Conservation (phyloP, 2,329 filamentous ascomycete species). For the Xylogone sp. region DNA sequence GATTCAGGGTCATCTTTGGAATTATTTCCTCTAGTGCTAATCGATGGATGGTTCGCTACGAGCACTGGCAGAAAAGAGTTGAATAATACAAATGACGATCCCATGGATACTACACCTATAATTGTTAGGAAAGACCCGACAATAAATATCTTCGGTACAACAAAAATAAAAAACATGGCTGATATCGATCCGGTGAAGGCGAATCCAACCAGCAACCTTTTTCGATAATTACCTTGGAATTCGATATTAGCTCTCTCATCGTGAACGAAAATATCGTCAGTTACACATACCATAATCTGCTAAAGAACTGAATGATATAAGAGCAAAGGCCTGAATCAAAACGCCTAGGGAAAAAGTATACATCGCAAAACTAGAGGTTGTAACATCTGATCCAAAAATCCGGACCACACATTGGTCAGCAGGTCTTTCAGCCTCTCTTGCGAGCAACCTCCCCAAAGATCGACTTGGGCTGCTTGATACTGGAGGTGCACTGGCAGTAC, state of each 20-base stretch:
- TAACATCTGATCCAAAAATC: constrained; percentile 78
- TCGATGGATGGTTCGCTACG: constrained; percentile 72
- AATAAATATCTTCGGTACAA: constrained; percentile 71
- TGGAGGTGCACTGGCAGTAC: constrained; percentile 44
- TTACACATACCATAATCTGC: constrained; percentile 71
- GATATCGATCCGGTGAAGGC: constrained; percentile 76
- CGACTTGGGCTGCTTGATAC: constrained; percentile 6
- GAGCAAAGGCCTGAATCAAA: constrained; percentile 78
- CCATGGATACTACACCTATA: constrained; percentile 87
- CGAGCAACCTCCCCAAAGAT: constrained; percentile 17
- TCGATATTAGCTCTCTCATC: not conserved
- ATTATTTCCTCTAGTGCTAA: constrained; percentile 2
- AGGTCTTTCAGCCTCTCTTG: constrained; percentile 16
- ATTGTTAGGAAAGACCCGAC: constrained; percentile 80
- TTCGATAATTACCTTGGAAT: constrained; percentile 61
- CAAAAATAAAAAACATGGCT: constrained; percentile 83
- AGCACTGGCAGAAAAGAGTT: constrained; percentile 93
- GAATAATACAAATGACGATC: constrained; percentile 87
- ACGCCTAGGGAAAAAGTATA: constrained; percentile 96
- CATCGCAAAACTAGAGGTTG: constrained; percentile 96
- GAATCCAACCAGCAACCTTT: constrained; percentile 78
- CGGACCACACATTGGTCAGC: constrained; percentile 64
- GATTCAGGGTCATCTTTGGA: constrained; percentile 4
- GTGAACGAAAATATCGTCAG: not conserved
- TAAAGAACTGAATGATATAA: constrained; percentile 92